Evolutionary conservation across 2,329 filamentous ascomycete species (phyloP).

Genomic region (Cordyceps cicadae): DNA sequence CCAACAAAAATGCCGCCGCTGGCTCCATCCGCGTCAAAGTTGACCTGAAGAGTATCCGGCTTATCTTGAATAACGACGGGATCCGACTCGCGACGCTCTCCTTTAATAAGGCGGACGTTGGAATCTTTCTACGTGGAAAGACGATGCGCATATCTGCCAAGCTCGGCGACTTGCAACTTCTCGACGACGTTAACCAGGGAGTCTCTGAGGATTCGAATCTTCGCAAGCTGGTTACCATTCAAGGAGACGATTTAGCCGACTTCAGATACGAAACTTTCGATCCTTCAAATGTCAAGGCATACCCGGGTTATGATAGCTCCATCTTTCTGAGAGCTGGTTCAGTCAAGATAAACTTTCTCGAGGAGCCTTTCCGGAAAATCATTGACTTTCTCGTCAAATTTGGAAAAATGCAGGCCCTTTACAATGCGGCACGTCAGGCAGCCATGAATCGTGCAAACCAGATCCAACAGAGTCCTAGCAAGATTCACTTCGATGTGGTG

Average conservation of each 20-base stretch:
- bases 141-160: slow-evolving; percentile 82
- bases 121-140: slow-evolving; percentile 76
- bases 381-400: slow-evolving; percentile 98
- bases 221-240: slow-evolving; percentile 83
- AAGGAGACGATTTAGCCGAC: slow-evolving; percentile 90
- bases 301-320: slow-evolving; percentile 91
- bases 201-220: slow-evolving; percentile 73
- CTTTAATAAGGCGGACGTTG: slow-evolving; percentile 85
- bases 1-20: slow-evolving; percentile 29
- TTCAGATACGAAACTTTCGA: slow-evolving; percentile 98
- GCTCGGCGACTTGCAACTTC: slow-evolving; percentile 76
- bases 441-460: slow-evolving; percentile 90
- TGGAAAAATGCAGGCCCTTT: slow-evolving; percentile 98
- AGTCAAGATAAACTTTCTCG: slow-evolving; percentile 92
- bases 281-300: slow-evolving; percentile 55
- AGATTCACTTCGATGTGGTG: slow-evolving; percentile 88
- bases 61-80: slow-evolving; percentile 96
- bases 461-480: slow-evolving; percentile 80
- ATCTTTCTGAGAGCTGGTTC: slow-evolving; percentile 87
- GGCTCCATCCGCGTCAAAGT: slow-evolving; percentile 91
- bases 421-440: slow-evolving; percentile 91
- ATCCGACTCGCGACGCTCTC: slow-evolving; percentile 88
- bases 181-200: slow-evolving; percentile 91
- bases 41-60: slow-evolving; percentile 82
- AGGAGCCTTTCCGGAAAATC: slow-evolving; percentile 96